phyloP scores from a whole-genome alignment of 805 yeast genomes.

The Dipodascus albidus region DNA sequence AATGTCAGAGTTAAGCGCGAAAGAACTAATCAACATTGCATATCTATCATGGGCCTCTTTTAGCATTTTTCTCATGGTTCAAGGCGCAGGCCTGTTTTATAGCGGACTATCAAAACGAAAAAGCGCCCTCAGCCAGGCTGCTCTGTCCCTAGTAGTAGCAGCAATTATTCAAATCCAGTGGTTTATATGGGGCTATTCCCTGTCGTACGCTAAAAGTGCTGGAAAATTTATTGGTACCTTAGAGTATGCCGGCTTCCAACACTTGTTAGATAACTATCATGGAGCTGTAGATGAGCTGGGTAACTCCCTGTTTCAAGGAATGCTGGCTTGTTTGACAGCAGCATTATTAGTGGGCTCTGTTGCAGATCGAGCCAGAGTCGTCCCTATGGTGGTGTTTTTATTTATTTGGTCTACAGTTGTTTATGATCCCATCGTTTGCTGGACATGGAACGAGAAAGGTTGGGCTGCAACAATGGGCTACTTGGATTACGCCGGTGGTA shows the following conservation, averaged over 20 bases:
- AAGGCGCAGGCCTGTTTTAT: constrained; percentile 42
- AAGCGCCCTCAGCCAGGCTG: constrained; percentile 51
- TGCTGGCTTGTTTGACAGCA: constrained; percentile 58
- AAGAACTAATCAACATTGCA: constrained; percentile 1
- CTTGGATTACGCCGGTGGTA: constrained; percentile 68
- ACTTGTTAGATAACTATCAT: constrained; percentile 34
- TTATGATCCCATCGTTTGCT: constrained; percentile 60
- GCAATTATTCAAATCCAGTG: constrained; percentile 54
- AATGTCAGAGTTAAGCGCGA: neutral
- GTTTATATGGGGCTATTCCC: constrained; percentile 59
- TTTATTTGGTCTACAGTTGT: constrained; percentile 62
- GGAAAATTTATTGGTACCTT: constrained; percentile 46
- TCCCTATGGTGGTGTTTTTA: constrained; percentile 59
- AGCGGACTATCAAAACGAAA: constrained; percentile 58
- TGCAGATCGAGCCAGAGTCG: constrained; percentile 58
- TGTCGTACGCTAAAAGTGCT: constrained; percentile 32
- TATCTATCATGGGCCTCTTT: neutral
- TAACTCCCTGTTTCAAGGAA: constrained; percentile 49
- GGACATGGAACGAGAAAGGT: constrained; percentile 64
- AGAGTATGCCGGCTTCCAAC: constrained; percentile 38
- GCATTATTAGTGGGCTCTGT: constrained; percentile 62
- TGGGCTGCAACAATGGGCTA: constrained; percentile 54
- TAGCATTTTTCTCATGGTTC: neutral
- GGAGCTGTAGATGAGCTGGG: constrained; percentile 30
- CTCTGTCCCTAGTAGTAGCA: constrained; percentile 54